Evolutionary conservation across 768 basidiomycete species (phyloP).

Genomic region (Daedalea quercina): DNA sequence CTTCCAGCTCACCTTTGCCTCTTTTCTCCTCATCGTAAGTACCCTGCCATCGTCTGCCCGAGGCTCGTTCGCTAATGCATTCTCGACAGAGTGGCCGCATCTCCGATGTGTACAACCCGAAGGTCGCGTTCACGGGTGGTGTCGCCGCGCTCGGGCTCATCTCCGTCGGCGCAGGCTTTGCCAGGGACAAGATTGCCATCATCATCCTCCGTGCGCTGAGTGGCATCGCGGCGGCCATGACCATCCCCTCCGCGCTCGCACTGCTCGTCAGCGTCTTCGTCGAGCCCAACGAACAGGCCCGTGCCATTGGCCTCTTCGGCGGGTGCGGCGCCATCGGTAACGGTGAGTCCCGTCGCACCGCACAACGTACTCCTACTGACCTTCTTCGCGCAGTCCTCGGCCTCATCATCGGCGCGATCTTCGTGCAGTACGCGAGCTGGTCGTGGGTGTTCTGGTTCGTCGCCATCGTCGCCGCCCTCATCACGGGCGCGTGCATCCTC

Average conservation of each 20-base stretch:
- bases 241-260: conserved; percentile 35
- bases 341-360: too few species aligned
- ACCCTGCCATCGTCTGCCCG: too few species aligned
- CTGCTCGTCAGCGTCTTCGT: conserved; percentile 42
- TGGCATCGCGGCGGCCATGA: conserved; percentile 35
- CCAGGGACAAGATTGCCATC: conserved; percentile 24
- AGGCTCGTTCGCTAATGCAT: too few species aligned
- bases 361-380: too few species aligned
- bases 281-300: conserved; percentile 34
- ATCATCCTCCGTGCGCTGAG: conserved; percentile 26
- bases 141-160: conserved; percentile 21
- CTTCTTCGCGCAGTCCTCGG: conserved; percentile 20
- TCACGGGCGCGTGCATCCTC: conserved; percentile 23
- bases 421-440: conserved; percentile 32
- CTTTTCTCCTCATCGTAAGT: conserved; percentile 28
- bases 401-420: conserved; percentile 30
- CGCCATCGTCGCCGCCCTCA: conserved; percentile 30
- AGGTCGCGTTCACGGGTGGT: conserved; percentile 24
- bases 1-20: conserved; percentile 30
- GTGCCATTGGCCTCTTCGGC: conserved; percentile 38
- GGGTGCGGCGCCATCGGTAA: conserved; percentile 40
- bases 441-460: conserved; percentile 42
- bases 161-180: conserved; percentile 25
- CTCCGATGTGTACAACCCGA: conserved; percentile 27
- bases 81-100: conserved; percentile 28